These are phyloP conservation scores for Pseudocercospora macadamiae DNA, from an alignment of 2,329 filamentous ascomycete species.

Conservation along the genomic window DNA sequence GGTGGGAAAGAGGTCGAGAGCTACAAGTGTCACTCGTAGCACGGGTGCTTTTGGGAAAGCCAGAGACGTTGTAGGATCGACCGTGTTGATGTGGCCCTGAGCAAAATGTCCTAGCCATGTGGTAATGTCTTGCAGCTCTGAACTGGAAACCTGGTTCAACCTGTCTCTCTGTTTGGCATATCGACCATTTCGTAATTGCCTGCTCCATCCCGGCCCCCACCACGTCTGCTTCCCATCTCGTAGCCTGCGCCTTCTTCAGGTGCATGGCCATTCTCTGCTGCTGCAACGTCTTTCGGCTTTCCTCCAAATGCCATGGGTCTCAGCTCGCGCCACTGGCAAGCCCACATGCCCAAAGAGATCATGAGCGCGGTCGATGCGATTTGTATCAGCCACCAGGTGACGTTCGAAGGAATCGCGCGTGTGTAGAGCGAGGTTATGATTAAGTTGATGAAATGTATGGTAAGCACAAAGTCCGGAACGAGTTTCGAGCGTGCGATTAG, in stretches of 20 bases:
- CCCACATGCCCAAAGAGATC: constrained; percentile 80
- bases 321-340: constrained; percentile 86
- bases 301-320: constrained; percentile 86
- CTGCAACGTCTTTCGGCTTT: constrained; percentile 37
- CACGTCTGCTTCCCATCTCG: constrained; percentile 44
- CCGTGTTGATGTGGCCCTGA: too few species aligned
- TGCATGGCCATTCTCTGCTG: constrained; percentile 20
- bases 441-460: constrained; percentile 82
- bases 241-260: constrained; percentile 44
- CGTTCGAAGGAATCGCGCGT: constrained; percentile 71
- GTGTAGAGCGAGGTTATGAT: constrained; percentile 78
- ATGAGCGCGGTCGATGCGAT: constrained; percentile 63
- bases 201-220: constrained; percentile 48
- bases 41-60: not conserved
- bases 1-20: constrained; percentile 40
- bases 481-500: constrained; percentile 89
- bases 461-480: constrained; percentile 90
- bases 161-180: constrained; percentile 41
- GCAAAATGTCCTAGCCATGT: not conserved
- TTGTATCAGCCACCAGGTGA: constrained; percentile 84
- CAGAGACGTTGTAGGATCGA: too few species aligned
- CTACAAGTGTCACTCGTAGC: constrained; percentile 36
- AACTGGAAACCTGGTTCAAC: constrained; percentile 31
- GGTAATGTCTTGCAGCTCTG: not conserved
- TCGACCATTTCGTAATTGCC: constrained; percentile 54